Evolutionary conservation across 805 yeast genomes (phyloP).

Genomic region (Groenewaldozyma salmanticensis): DNA sequence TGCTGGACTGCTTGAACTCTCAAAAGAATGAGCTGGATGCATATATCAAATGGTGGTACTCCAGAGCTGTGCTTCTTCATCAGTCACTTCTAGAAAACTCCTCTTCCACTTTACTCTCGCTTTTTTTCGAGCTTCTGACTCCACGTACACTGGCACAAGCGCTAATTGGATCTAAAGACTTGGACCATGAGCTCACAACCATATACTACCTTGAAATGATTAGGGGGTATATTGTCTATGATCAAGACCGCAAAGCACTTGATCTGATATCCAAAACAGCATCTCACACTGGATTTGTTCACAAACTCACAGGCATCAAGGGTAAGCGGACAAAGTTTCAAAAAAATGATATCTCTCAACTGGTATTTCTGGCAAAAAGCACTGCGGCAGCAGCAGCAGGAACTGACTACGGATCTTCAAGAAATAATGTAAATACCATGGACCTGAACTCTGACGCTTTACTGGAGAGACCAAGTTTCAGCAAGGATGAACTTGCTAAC

Average conservation of each 20-base stretch:
- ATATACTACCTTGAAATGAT: constrained; percentile 58
- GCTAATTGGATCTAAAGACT: background rate
- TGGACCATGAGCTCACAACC: background rate
- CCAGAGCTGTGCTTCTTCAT: constrained; percentile 27
- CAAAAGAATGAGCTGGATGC: constrained; percentile 9
- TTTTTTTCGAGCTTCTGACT: constrained; percentile 13
- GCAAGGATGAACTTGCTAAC: constrained; percentile 4
- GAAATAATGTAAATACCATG: too few relatives aligned
- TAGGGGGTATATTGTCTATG: constrained; percentile 32
- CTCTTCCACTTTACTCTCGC: constrained; percentile 21
- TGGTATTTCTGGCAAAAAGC: constrained; percentile 63
- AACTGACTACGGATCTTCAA: too few relatives aligned
- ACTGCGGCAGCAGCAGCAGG: constrained; percentile 3
- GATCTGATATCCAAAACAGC: constrained; percentile 18
- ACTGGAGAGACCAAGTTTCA: constrained; percentile 65
- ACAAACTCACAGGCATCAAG: constrained; percentile 74
- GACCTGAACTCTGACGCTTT: constrained; percentile 66
- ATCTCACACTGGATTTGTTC: constrained; percentile 49
- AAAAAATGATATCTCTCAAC: constrained; percentile 55
- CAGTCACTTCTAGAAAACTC: constrained; percentile 24
- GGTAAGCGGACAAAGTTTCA: constrained; percentile 85
- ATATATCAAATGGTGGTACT: constrained; percentile 23
- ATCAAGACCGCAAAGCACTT: constrained; percentile 22
- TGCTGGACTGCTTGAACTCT: constrained; percentile 36
- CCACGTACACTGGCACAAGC: background rate